A percentile compares a stretch with the other conserved stretches of the same genome.
These are phyloP conservation scores for Colletotrichum incanum DNA, from an alignment of 2,329 filamentous ascomycete genomes.

Conservation along the genomic window DNA sequence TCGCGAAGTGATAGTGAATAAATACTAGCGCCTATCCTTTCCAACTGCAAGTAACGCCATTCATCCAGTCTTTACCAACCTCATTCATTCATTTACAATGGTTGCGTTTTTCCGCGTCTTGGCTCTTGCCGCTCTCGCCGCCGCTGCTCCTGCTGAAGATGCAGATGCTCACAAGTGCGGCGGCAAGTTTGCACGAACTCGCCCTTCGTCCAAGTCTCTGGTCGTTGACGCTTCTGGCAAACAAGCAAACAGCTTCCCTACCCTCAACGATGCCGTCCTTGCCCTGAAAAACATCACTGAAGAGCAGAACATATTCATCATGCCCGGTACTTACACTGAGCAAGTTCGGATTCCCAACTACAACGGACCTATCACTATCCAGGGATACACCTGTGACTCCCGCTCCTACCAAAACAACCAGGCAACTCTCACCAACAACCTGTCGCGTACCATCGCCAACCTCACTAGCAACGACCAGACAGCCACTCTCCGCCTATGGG, in stretches of 20 bases:
- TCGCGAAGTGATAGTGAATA: not conserved
- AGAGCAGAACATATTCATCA: conserved; percentile 66
- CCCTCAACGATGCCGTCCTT: conserved; percentile 37
- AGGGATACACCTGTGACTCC: conserved; percentile 66
- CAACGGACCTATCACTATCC: conserved; percentile 62
- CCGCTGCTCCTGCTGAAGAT: conserved; percentile 8
- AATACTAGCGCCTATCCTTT: conserved; percentile 7
- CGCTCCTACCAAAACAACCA: conserved; percentile 64
- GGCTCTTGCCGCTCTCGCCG: conserved; percentile 5
- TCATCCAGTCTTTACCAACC: not conserved
- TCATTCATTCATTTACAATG: conserved; percentile 24
- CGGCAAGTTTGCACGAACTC: conserved; percentile 19
- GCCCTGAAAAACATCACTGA: conserved; percentile 45
- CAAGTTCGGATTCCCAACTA: conserved; percentile 34
- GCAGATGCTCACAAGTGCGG: conserved; percentile 12
- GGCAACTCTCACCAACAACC: conserved; percentile 58
- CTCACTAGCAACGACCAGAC: conserved; percentile 62
- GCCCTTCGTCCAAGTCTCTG: conserved; percentile 10
- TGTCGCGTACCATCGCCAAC: conserved; percentile 55
- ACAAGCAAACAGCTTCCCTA: conserved; percentile 30
- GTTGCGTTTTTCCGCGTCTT: conserved; percentile 20
- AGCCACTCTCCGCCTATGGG: conserved; percentile 59
- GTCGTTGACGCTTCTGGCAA: conserved; percentile 35
- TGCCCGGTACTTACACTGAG: conserved; percentile 69
- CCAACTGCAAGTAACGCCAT: not conserved